Evolutionary conservation across 176 grass and related monocot species (phyloP).

Genomic region (Saccharum officinarum): DNA sequence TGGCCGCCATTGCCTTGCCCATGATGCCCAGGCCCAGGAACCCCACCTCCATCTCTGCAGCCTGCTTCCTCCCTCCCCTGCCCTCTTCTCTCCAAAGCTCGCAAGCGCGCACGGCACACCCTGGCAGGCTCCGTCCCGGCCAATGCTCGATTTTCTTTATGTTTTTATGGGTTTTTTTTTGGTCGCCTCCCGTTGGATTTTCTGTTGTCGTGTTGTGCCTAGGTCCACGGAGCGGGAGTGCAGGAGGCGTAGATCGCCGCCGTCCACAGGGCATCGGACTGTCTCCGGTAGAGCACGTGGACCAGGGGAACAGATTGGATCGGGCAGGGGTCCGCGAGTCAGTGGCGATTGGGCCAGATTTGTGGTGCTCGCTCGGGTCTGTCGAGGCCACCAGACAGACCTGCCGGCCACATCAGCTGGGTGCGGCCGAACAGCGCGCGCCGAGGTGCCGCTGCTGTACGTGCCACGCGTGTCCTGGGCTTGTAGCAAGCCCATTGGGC

Average conservation of each 20-base stretch:
- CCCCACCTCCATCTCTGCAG: conserved; percentile 77
- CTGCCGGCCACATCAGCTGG: too few species aligned
- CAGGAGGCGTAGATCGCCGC: background rate
- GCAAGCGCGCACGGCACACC: background rate
- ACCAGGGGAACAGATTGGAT: background rate
- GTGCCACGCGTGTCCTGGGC: background rate
- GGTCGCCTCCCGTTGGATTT: conserved; percentile 3
- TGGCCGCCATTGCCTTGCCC: conserved; percentile 92
- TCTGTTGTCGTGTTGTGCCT: background rate
- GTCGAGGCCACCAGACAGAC: too few species aligned
- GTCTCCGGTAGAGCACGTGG: too few species aligned
- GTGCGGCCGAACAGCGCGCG: too few species aligned
- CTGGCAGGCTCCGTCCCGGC: background rate
- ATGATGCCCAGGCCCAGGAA: conserved; percentile 95
- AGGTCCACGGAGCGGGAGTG: background rate
- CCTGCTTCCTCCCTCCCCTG: background rate
- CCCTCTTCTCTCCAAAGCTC: background rate
- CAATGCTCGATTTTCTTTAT: conserved; percentile 29
- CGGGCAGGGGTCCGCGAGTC: too few species aligned
- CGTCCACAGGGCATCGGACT: background rate
- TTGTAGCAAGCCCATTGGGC: background rate
- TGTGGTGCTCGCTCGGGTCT: too few species aligned
- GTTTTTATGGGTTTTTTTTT: background rate
- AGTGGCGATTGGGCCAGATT: too few species aligned
- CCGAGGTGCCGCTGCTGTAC: too few species aligned